phyloP scores from a whole-genome alignment of 2,329 filamentous ascomycete genomes.

The Zarea fungicola region DNA sequence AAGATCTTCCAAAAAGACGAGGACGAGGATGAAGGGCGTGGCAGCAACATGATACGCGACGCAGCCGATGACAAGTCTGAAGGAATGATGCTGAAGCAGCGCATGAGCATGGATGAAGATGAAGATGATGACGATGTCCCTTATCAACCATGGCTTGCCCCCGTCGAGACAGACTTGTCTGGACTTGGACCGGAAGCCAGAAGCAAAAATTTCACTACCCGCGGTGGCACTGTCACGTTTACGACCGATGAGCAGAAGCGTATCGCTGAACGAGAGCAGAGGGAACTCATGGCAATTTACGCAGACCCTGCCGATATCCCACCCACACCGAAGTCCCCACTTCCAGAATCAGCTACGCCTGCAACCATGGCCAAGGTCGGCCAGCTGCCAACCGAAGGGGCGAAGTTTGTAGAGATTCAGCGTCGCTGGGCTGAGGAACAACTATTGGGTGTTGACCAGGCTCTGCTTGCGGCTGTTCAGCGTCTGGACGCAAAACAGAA shows the following conservation, averaged over 20 bases:
- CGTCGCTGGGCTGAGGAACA: slow-evolving; percentile 43
- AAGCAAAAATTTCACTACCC: slow-evolving; percentile 46
- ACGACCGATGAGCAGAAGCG: slow-evolving; percentile 50
- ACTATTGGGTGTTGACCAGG: slow-evolving; percentile 38
- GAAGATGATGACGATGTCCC: slow-evolving; percentile 55
- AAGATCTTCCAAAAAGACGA: slow-evolving; percentile 68
- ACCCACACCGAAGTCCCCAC: slow-evolving; percentile 50
- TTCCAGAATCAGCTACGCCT: slow-evolving; percentile 26
- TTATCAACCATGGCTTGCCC: slow-evolving; percentile 48
- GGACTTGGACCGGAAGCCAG: slow-evolving; percentile 40
- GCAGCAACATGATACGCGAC: slow-evolving; percentile 64
- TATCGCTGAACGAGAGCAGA: slow-evolving; percentile 52
- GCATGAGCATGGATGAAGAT: slow-evolving; percentile 42
- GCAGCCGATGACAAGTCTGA: slow-evolving; percentile 68
- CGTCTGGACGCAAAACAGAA: slow-evolving; percentile 36
- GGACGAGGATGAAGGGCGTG: slow-evolving; percentile 63
- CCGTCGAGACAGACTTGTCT: slow-evolving; percentile 42
- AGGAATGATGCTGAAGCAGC: slow-evolving; percentile 61
- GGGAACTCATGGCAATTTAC: slow-evolving; percentile 58
- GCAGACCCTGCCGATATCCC: slow-evolving; percentile 50
- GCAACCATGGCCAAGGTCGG: slow-evolving; percentile 24
- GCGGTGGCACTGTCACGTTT: slow-evolving; percentile 47
- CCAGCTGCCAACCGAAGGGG: slow-evolving; percentile 34
- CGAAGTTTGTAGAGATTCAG: slow-evolving; percentile 44
- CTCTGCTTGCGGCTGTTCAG: slow-evolving; percentile 37